Evolutionary conservation across 148 eudicot species (phyloP), one percentile per base, ranked within the genome.

Genomic region (Chenopodium formosanum): DNA sequence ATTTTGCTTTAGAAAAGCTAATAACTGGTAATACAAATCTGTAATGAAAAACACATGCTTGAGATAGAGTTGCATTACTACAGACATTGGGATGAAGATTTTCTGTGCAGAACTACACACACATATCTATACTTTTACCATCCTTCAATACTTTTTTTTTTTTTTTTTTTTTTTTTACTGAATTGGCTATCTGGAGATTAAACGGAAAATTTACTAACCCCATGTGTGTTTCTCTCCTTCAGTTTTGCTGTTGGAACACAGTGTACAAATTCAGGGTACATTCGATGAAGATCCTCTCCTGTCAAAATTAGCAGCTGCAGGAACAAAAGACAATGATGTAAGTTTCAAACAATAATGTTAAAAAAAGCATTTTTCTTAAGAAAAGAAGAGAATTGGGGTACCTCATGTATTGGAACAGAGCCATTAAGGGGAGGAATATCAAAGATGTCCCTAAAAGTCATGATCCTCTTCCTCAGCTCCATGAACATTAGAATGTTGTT

Each of bases 371-470:
- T 1, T 40, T 53, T 53, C 17, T 53, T 70, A 16, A 19, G 23
- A 70, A 23, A 67, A 11, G 2, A 50, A 16, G 46, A 60, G 23
- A 46, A 67, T 48, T 79, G 19, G 58, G 77, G 58, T 85, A 97
- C 99, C 91, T 94, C 93, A 48, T 88, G 87, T 40, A 90, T 85
- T 23, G 96, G 90, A 85, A 90, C 86, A 37, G 98, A 92, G 52
- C 88, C 90, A 58, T 58, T 78, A 23, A 91, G 87, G 9, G 98
- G 93, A 75, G 98, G 89, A 50, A 97, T 82, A 85, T 97, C 99
- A 47, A 94, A 88, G 31, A 94, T 87, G 81, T 97, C 96, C 80
- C 98, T 86, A 74, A 97, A 91, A 76, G 83, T 82, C 77, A 85
- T 85, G 82, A 94, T 84, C 79, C 93, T 94, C 85, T 83, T 92